phyloP scores from a whole-genome alignment of 768 basidiomycete genomes.

The Pleurotus tuoliensis region DNA sequence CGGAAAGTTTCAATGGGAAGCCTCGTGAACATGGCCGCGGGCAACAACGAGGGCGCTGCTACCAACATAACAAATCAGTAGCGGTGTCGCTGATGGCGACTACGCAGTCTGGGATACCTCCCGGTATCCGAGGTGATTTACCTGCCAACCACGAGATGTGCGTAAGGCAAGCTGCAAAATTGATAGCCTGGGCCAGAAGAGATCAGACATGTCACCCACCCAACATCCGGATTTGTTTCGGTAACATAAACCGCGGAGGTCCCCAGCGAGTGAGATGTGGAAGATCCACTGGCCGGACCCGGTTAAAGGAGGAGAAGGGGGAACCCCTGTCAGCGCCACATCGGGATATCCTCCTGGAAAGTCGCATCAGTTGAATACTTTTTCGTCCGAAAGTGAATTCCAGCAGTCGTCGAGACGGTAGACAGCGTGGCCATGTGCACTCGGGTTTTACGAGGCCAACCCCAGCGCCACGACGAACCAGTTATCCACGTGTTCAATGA shows the following conservation, averaged over 20 bases:
- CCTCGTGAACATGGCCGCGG: constrained; percentile 4
- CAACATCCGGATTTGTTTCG: constrained; percentile 6
- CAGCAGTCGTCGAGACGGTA: too few species aligned
- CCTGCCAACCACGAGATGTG: neutral
- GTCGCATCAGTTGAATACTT: too few species aligned
- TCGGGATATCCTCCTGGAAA: too few species aligned
- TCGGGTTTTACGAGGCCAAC: neutral
- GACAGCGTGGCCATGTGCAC: neutral
- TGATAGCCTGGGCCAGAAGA: constrained; percentile 3
- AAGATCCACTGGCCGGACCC: neutral
- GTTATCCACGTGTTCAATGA: too few species aligned
- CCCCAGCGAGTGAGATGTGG: neutral
- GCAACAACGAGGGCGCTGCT: neutral
- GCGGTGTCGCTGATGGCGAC: neutral
- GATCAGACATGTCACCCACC: constrained; percentile 2
- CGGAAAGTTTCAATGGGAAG: neutral
- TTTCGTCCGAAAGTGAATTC: too few species aligned
- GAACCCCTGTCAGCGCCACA: too few species aligned
- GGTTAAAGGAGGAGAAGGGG: neutral
- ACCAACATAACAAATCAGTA: neutral
- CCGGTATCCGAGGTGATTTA: constrained; percentile 6
- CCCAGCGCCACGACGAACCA: too few species aligned
- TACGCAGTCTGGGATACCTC: neutral
- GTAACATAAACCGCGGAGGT: constrained; percentile 5
- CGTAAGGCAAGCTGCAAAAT: constrained; percentile 3